Base-by-base conservation (phyloP, 2,329 filamentous ascomycete genomes). In the Diaporthe longicolla region DNA sequence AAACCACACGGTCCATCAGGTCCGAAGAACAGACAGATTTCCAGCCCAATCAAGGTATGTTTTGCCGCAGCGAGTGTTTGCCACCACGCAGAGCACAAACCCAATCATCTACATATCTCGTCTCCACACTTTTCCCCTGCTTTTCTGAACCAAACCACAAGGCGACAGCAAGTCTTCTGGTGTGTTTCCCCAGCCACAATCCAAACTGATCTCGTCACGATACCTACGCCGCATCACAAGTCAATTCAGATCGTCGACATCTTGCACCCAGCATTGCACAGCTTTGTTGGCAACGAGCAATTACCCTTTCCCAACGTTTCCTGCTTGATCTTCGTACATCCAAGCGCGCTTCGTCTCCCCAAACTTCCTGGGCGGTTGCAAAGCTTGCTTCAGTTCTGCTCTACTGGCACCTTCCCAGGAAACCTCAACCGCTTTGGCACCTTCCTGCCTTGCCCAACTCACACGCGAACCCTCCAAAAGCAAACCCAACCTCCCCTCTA, bases 11-110 rank as follows among this genome's bases (percentile, higher is more conserved):
- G 21, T 26, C 19, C 45, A 40, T 40, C 32, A 37, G 63, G 24
- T 19, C 63, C 48, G 26, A 26, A 15, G 19, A 4, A 15, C 7
- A 37, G n/a, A 35, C 32, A 52, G n/a, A 11, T 26, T 35, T n/a
- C 54, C 63, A 68, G 26, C 13, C 5, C 63, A 54, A 29, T 40
- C 63, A 54, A 68, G 48, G 63, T 68, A 32, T 40, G 63, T 24
- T 68, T 17, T 48, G 5, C 32, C 21, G 9, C 48, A 40, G 37
- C 29, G n/a, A 54, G 15, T 19, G 5, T 52, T 40, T 54, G 32
- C n/a, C 48, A 29, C n/a, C 45, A 37, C 37, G 45, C 13, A 24
- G 29, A 52, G n/a, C 29, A 37, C 45, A 63, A 21, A 17, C 26
- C 8, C 45, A 17, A 15, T 26, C 48, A 40, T 37, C 37, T 32